Base-by-base conservation (phyloP, 306 rosid species). In the Prunus campanulata region DNA sequence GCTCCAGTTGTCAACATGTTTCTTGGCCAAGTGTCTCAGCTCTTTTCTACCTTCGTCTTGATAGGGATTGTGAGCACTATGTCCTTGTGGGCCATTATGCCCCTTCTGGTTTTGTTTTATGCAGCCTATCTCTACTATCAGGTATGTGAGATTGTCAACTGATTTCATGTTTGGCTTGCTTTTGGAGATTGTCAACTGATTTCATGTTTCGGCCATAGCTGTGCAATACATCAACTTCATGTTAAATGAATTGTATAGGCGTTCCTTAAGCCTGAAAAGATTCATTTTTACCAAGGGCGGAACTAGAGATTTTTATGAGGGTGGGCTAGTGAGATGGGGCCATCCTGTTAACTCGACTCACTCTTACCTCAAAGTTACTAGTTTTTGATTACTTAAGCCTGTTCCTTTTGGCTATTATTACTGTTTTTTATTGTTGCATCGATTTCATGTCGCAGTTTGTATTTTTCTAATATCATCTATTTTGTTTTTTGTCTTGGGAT, bases 81-180 rank as follows among this genome's bases (percentile, higher is more conserved):
- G 93, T 94, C 98, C 52, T 78, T 94, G 75, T 94, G 98, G 98
- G 93, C 93, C n/a, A 94, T 94, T 75, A 74, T 94, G 87, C 98
- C 98, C 72, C 90, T 94, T 74, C 48, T 94, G 88, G 89, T 91
- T 69, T 77, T 91, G 84, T 94, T 94, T 85, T 91, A 91, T 76
- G 86, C 55, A 35, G 94, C 98, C 74, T 94, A 94, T 84, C 84
- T 91, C 69, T 94, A 89, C 81, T 91, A 87, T 76, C 98, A 93
- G 98, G 98, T 93, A 86, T 64, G 56, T 46, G 59, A 74, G 54
- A 71, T n/a, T 29, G 25, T 50, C 74, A 47, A 15, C 61, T 72
- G 35, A 20, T 44, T 44, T 42, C 47, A 46, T 74, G 77, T 60
- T 74, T 57, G 55, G 6, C 13, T 9, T 57, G 55, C 35, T 27